A percentile compares a stretch with the other conserved stretches of the same genome.
Evolutionary conservation across 805 yeast genomes (phyloP).

Genomic region (Scheffersomyces lignosus): DNA sequence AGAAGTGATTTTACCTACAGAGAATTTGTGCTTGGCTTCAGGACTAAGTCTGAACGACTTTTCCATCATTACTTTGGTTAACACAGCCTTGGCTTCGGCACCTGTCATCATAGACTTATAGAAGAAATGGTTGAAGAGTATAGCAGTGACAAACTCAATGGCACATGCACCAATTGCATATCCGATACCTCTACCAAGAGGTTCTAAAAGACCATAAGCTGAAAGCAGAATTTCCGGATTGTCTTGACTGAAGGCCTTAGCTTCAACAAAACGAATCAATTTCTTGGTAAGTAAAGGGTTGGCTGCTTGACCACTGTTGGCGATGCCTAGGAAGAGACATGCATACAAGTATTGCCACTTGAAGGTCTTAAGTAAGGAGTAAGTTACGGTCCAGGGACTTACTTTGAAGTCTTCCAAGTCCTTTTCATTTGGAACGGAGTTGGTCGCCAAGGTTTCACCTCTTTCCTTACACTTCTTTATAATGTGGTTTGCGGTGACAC

Average conservation of each 20-base stretch:
- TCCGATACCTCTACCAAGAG: constrained; percentile 30
- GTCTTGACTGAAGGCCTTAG: no score
- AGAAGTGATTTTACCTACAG: constrained; percentile 72
- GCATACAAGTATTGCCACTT: constrained; percentile 26
- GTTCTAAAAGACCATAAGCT: constrained; percentile 23
- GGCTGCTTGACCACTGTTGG: constrained; percentile 25
- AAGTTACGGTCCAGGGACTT: neutral
- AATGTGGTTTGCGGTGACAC: constrained; percentile 7
- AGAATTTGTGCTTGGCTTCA: constrained; percentile 55
- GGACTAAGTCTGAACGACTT: constrained; percentile 66
- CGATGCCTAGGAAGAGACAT: constrained; percentile 20
- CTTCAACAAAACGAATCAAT: constrained; percentile 36
- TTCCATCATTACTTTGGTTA: constrained; percentile 67
- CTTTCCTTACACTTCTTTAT: neutral
- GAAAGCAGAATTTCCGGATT: no score
- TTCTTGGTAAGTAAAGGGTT: constrained; percentile 39
- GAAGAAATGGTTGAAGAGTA: constrained; percentile 60
- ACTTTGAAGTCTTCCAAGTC: neutral
- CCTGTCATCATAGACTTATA: constrained; percentile 64
- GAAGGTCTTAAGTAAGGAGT: constrained; percentile 22
- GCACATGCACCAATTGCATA: constrained; percentile 35
- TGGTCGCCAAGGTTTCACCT: constrained; percentile 9
- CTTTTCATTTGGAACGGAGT: neutral
- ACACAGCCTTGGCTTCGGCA: constrained; percentile 65
- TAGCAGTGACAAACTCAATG: constrained; percentile 26